phyloP scores from a whole-genome alignment of 1,139 yeast species.

The Suhomyces ambrosiae region DNA sequence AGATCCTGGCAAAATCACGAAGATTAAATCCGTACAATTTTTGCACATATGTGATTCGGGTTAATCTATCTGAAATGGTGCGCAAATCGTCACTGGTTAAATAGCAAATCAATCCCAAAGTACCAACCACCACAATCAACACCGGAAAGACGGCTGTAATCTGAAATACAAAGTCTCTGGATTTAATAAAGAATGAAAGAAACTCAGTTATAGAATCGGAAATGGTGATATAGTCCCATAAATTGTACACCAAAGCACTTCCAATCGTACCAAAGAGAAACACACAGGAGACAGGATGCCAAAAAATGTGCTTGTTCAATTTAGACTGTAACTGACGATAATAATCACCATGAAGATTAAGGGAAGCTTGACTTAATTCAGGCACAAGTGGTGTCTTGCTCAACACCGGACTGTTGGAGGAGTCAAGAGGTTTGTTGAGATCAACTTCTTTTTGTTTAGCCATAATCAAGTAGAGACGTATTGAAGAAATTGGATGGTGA shows the following conservation, averaged over 20 bases:
- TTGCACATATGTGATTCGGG: conserved; percentile 33
- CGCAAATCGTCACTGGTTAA: conserved; percentile 49
- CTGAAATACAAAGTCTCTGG: conserved; percentile 30
- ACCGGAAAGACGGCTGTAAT: conserved; percentile 33
- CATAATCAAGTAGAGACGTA: conserved; percentile 21
- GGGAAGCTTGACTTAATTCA: conserved; percentile 57
- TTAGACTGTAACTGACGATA: conserved; percentile 57
- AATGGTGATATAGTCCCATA: conserved; percentile 40
- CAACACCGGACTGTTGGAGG: conserved; percentile 51
- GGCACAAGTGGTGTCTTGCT: conserved; percentile 51
- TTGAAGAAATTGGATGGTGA: conserved; percentile 1
- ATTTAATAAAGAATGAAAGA: conserved; percentile 20
- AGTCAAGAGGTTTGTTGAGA: conserved; percentile 56
- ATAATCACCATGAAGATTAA: conserved; percentile 65
- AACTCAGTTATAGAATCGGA: conserved; percentile 43
- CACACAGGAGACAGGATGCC: conserved; percentile 46
- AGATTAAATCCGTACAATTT: conserved; percentile 58
- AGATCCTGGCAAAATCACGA: conserved; percentile 42
- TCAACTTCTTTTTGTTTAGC: conserved; percentile 48
- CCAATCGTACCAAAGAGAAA: conserved; percentile 26
- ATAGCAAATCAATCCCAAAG: conserved; percentile 35
- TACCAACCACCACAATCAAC: conserved; percentile 25
- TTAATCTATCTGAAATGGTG: conserved; percentile 46
- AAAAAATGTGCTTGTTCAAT: conserved; percentile 50
- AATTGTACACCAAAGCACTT: conserved; percentile 26